These are phyloP conservation scores for Daldinia childiae DNA, from an alignment of 495 filamentous ascomycete genomes.

Conservation along the genomic window DNA sequence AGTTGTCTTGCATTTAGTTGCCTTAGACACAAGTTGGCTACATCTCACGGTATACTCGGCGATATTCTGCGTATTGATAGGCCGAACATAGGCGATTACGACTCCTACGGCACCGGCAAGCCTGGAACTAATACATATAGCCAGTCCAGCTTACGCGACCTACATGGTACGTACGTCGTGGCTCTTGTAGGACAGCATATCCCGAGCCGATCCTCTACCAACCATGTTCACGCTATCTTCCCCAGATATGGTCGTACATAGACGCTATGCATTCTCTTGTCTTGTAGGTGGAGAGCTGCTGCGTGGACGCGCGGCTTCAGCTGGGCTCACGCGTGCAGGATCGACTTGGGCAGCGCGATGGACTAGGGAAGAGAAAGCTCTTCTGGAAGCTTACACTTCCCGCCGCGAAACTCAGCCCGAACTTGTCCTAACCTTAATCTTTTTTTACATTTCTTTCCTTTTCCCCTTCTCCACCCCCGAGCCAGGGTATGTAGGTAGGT, in stretches of 20 bases:
- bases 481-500: background rate
- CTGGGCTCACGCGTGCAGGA: conserved; percentile 9
- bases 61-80: background rate
- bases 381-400: conserved; percentile 29
- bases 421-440: background rate
- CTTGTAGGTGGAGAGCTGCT: conserved; percentile 4
- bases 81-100: conserved; percentile 10
- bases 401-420: conserved; percentile 21
- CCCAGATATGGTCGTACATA: conserved; percentile 31
- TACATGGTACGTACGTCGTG: conserved; percentile 7
- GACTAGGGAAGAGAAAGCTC: background rate
- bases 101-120: conserved; percentile 4
- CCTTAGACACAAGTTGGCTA: background rate
- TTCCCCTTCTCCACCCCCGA: background rate
- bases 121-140: background rate
- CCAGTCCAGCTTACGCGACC: conserved; percentile 23
- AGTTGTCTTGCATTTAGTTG: conserved; percentile 10
- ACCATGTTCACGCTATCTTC: conserved; percentile 10
- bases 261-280: background rate
- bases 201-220: conserved; percentile 22
- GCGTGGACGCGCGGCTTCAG: conserved; percentile 38
- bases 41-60: no score
- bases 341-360: background rate
- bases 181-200: conserved; percentile 21
- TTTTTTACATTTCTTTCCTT: background rate